Conservation (phyloP, 2,329 filamentous ascomycete species). For the Bertia moriformis region DNA sequence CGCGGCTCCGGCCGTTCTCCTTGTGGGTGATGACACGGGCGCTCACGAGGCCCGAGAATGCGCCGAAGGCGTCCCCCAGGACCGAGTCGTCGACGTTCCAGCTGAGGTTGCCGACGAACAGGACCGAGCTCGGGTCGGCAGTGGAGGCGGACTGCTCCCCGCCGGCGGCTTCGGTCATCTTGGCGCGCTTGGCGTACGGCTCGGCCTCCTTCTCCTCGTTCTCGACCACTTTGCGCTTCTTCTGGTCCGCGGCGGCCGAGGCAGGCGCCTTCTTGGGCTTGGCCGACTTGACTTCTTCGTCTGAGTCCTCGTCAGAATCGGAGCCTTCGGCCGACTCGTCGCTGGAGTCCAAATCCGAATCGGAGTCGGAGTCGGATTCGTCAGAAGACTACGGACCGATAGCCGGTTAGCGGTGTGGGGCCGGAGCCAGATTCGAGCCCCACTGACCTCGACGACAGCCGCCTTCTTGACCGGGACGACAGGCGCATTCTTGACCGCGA, state of each 20-base stretch:
- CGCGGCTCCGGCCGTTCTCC: slow-evolving; percentile 53
- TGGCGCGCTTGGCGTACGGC: not conserved
- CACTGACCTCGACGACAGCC: not conserved
- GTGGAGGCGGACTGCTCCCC: not conserved
- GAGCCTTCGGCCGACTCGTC: slow-evolving; percentile 7
- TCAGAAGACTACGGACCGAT: not conserved
- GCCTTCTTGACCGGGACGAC: not conserved
- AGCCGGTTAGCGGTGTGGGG: not conserved
- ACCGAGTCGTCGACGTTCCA: slow-evolving; percentile 66
- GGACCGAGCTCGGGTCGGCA: slow-evolving; percentile 7
- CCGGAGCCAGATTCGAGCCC: too few species aligned
- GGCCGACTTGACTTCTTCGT: slow-evolving; percentile 22
- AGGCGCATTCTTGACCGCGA: too few species aligned
- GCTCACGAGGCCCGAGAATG: slow-evolving; percentile 50
- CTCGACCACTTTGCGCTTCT: slow-evolving; percentile 28
- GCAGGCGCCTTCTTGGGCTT: slow-evolving; percentile 31
- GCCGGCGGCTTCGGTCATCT: too few species aligned
- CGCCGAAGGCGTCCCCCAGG: slow-evolving; percentile 53
- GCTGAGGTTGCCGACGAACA: slow-evolving; percentile 61
- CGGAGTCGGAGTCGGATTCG: not conserved
- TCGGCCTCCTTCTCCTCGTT: too few species aligned
- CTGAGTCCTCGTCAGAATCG: slow-evolving; percentile 10
- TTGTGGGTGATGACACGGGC: slow-evolving; percentile 55
- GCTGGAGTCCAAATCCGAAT: not conserved
- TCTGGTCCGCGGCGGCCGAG: slow-evolving; percentile 19